phyloP scores from a whole-genome alignment of 805 yeast genomes.

The Aciculoconidium aculeatum region DNA sequence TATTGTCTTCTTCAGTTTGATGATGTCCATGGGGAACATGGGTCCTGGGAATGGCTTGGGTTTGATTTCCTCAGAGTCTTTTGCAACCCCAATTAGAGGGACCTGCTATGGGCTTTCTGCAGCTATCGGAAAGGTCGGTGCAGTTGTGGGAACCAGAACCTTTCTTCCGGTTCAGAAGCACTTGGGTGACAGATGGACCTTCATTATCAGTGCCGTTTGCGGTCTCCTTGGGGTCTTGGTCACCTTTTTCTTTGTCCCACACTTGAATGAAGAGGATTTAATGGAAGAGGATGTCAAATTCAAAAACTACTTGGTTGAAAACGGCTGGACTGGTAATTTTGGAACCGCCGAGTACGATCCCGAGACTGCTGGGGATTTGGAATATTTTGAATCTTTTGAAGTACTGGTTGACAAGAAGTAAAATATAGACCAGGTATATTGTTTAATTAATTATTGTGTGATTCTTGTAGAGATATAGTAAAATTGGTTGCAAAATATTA shows the following conservation, averaged over 20 bases:
- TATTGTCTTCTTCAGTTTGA: conserved; percentile 66
- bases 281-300: conserved; percentile 58
- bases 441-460: too few relatives aligned
- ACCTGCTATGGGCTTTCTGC: conserved; percentile 72
- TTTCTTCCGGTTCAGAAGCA: conserved; percentile 63
- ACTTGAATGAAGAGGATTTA: conserved; percentile 63
- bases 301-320: conserved; percentile 48
- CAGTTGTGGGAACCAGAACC: conserved; percentile 70
- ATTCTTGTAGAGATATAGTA: too few relatives aligned
- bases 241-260: conserved; percentile 61
- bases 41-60: conserved; percentile 82
- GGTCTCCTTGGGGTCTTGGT: conserved; percentile 60
- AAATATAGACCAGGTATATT: too few relatives aligned
- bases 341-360: conserved; percentile 24
- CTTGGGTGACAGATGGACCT: conserved; percentile 69
- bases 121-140: conserved; percentile 79
- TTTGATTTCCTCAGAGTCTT: conserved; percentile 59
- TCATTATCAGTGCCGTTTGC: conserved; percentile 70
- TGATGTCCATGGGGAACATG: conserved; percentile 64
- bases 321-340: conserved; percentile 55
- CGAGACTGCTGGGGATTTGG: conserved; percentile 6
- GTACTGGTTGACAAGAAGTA: background rate
- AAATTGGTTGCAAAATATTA: too few relatives aligned
- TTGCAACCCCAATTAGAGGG: conserved; percentile 74
- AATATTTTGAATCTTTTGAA: conserved; percentile 3